phyloP scores from a whole-genome alignment of 208 protist species.

The Crithidia fasciculata region DNA sequence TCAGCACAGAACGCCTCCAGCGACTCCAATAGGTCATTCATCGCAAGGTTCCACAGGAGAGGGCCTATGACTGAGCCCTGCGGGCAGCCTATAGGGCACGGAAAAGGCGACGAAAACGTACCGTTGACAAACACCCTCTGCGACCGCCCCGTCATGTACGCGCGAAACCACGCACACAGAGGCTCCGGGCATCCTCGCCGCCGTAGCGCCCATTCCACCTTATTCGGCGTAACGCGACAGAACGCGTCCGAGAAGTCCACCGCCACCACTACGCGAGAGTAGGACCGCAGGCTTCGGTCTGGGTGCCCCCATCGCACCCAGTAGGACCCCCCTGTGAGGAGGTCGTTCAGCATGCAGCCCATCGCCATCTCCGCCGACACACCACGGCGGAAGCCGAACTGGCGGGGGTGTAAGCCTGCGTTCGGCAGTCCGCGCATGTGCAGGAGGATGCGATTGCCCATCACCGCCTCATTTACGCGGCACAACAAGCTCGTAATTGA shows the following conservation, averaged over 20 bases:
- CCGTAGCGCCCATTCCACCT: not conserved
- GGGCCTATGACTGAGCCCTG: conserved; percentile 17
- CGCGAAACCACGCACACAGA: not conserved
- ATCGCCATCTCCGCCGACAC: conserved; percentile 2
- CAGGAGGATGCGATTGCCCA: not conserved
- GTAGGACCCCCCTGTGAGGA: not conserved
- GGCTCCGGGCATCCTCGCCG: not conserved
- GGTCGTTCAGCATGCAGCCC: not conserved
- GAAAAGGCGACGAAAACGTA: not conserved
- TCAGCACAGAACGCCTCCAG: not conserved
- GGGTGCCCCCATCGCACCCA: not conserved
- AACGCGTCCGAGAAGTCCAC: conserved; percentile 13
- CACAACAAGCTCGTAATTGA: conserved; percentile 7
- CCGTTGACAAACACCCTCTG: conserved; percentile 1
- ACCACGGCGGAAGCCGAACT: conserved; percentile 10
- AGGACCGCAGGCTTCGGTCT: not conserved
- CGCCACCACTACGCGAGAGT: not conserved
- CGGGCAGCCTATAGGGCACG: conserved; percentile 7
- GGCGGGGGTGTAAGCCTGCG: not conserved
- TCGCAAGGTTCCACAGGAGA: conserved; percentile 14
- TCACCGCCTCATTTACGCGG: not conserved
- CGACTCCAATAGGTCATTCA: conserved; percentile 18
- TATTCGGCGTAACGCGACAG: conserved; percentile 1
- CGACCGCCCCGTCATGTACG: not conserved
- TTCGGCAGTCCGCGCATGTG: not conserved